These are phyloP conservation scores for Boletus pseudopeckii DNA, from an alignment of 768 basidiomycete genomes.

Conservation along the genomic window DNA sequence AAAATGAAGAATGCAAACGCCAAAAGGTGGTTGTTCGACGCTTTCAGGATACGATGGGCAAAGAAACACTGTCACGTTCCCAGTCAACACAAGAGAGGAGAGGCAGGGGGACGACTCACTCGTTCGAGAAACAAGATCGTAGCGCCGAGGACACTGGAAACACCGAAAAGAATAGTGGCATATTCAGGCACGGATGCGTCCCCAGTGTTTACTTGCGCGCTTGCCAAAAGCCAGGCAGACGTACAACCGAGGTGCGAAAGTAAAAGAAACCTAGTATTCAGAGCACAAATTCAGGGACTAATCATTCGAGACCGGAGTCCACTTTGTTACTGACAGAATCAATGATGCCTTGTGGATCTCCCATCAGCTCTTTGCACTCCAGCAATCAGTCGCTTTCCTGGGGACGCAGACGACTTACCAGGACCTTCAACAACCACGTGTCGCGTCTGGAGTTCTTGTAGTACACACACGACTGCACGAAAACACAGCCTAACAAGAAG, in stretches of 20 bases:
- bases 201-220: not conserved
- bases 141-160: conserved; percentile 15
- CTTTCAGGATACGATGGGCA: conserved; percentile 13
- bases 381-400: not conserved
- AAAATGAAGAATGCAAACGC: conserved; percentile 9
- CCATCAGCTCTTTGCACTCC: not conserved
- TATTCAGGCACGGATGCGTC: conserved; percentile 7
- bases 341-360: conserved; percentile 11
- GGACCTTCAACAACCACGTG: conserved; percentile 7
- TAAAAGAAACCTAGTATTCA: conserved; percentile 11
- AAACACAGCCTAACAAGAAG: conserved; percentile 21
- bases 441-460: conserved; percentile 19
- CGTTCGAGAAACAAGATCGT: conserved; percentile 14
- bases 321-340: conserved; percentile 16
- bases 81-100: not conserved
- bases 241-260: conserved; percentile 16
- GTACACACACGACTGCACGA: conserved; percentile 27
- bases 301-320: not conserved
- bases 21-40: conserved; percentile 14
- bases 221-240: conserved; percentile 21
- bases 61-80: conserved; percentile 18
- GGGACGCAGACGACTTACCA: conserved; percentile 15
- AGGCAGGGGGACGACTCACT: conserved; percentile 1
- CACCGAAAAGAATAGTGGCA: conserved; percentile 15
- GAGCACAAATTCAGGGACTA: conserved; percentile 4